phyloP scores from a whole-genome alignment of 805 yeast species.

The Maudiozyma saulgeensis region DNA sequence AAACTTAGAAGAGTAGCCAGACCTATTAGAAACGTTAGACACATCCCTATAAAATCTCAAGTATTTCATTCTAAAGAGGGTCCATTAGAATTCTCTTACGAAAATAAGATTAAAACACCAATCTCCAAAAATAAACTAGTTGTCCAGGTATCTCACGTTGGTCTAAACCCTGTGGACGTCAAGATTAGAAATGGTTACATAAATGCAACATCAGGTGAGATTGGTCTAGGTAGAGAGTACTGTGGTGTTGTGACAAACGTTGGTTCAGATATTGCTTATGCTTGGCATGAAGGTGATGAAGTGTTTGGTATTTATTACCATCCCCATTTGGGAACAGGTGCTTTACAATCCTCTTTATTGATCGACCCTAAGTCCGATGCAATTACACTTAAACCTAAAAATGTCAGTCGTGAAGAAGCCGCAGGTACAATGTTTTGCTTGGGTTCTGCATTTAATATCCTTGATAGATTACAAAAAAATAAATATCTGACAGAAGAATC shows the following conservation, averaged over 20 bases:
- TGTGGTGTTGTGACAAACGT: slow-evolving; percentile 49
- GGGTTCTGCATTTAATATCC: slow-evolving; percentile 49
- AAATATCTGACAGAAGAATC: slow-evolving; percentile 31
- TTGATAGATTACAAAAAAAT: slow-evolving; percentile 25
- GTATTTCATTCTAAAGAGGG: slow-evolving; percentile 34
- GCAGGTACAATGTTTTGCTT: slow-evolving; percentile 55
- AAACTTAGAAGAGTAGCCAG: slow-evolving; percentile 33
- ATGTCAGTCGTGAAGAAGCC: slow-evolving; percentile 43
- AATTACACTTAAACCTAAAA: slow-evolving; percentile 38
- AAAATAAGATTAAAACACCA: slow-evolving; percentile 43
- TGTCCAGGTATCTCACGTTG: slow-evolving; percentile 49
- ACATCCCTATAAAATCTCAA: slow-evolving; percentile 41
- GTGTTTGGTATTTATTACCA: slow-evolving; percentile 57
- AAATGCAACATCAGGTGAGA: slow-evolving; percentile 41
- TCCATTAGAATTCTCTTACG: slow-evolving; percentile 40
- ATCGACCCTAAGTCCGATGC: slow-evolving; percentile 45
- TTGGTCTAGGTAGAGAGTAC: slow-evolving; percentile 66
- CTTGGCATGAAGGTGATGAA: slow-evolving; percentile 47
- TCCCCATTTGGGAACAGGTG: slow-evolving; percentile 41
- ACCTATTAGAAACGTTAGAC: slow-evolving; percentile 43
- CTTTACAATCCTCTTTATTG: slow-evolving; percentile 48
- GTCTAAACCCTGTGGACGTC: slow-evolving; percentile 58
- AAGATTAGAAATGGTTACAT: slow-evolving; percentile 48
- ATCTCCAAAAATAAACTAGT: slow-evolving; percentile 40
- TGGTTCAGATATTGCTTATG: slow-evolving; percentile 35